Evolutionary conservation across 169 alveolate genomes (phyloP).

Genomic region (Plasmodium sp.): DNA sequence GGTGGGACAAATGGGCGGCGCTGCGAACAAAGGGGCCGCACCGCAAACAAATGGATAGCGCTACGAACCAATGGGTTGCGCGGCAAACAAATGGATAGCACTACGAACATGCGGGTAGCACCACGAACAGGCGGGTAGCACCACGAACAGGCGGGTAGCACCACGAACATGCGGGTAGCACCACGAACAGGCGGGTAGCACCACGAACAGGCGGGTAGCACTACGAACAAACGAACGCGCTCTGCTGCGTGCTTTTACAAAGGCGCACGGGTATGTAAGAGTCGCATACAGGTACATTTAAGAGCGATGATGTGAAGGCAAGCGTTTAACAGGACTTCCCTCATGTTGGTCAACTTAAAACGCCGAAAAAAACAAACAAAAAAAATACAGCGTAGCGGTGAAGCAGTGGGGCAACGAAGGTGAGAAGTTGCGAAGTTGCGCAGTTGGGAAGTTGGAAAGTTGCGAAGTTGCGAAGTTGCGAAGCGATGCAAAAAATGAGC

Average conservation of each 20-base stretch:
- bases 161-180: not conserved
- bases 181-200: not conserved
- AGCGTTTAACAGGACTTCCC: not conserved
- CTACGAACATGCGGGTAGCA: not conserved
- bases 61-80: not conserved
- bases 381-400: not conserved
- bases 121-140: not conserved
- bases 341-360: not conserved
- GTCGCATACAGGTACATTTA: not conserved
- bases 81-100: not conserved
- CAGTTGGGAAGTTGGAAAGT: not conserved
- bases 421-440: not conserved
- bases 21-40: not conserved
- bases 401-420: not conserved
- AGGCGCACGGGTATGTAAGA: not conserved
- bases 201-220: not conserved
- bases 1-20: not conserved
- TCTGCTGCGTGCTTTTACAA: not conserved
- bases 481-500: not conserved
- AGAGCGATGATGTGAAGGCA: not conserved
- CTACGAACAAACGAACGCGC: not conserved
- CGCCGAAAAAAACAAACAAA: not conserved
- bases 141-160: not conserved
- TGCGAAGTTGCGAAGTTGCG: not conserved
- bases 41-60: not conserved